These are phyloP conservation scores for Nemophila menziesii DNA, from an alignment of 257 asterid genomes.

Conservation along the genomic window DNA sequence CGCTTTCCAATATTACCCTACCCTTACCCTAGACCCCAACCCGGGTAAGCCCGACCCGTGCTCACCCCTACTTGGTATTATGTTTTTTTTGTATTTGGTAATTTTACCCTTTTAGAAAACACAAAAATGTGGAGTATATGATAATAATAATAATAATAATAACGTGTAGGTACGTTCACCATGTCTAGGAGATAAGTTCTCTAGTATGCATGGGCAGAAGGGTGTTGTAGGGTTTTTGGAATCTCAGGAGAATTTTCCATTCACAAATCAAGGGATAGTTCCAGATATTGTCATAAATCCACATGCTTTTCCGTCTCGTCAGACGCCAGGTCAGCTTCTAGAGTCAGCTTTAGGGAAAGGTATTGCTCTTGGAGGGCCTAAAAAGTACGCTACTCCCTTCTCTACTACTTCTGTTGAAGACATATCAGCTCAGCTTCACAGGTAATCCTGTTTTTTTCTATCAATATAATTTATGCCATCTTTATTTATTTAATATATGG, in stretches of 20 bases:
- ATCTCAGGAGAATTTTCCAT: conserved; percentile 86
- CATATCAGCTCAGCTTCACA: conserved; percentile 67
- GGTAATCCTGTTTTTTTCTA: conserved; percentile 23
- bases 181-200: conserved; percentile 85
- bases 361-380: conserved; percentile 65
- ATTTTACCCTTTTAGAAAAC: too few relatives aligned
- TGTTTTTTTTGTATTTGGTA: too few relatives aligned
- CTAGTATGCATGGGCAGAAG: conserved; percentile 99
- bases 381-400: conserved; percentile 83
- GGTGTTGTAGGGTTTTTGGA: conserved; percentile 91
- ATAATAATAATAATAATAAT: too few relatives aligned
- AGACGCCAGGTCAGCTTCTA: conserved; percentile 88
- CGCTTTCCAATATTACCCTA: too few relatives aligned
- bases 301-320: conserved; percentile 94
- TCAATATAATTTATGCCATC: background rate
- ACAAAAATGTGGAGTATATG: too few relatives aligned
- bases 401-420: conserved; percentile 66
- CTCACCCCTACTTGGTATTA: too few relatives aligned
- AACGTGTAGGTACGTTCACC: conserved; percentile 93
- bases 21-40: too few relatives aligned
- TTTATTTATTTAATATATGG: background rate
- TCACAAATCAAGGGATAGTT: conserved; percentile 74
- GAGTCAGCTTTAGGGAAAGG: conserved; percentile 93
- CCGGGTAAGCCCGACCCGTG: too few relatives aligned
- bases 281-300: conserved; percentile 96